Evolutionary conservation across 352 stramenopile genomes (phyloP), one percentile per base, ranked within the genome.

Genomic region (Phytophthora uliginosa): DNA sequence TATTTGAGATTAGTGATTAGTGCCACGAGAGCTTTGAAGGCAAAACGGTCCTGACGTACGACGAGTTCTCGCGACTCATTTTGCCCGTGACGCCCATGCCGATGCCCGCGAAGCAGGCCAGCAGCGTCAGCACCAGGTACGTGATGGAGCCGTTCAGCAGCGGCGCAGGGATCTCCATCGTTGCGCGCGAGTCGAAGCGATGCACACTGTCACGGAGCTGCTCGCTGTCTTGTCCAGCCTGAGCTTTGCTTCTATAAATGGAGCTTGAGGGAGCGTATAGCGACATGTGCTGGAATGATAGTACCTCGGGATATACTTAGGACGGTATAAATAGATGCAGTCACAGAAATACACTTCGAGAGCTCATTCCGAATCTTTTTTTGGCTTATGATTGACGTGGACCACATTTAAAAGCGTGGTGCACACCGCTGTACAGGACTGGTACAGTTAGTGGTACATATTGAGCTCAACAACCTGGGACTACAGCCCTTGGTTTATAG

Each of bases 61-160:
- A 90, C 51, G 90, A 85, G 69, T 95, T 94, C 66, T 97, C 90
- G 76, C 83, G 86, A 54, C 86, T 86, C 81, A 97, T 87, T 77
- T 94, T 94, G 77, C 88, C 88, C 15, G 88, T 95, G 52, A 94
- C 51, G 63, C 90, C 87, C 78, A 94, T 88, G 73, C 78, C 80
- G 62, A 97, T 81, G 57, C 90, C 90, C 18, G 81, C 84, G 58
- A 88, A 90, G 72, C 92, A 89, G n/a, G 90, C 79, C 18, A 95
- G 65, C 40, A 97, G 70, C 61, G 90, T 97, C 54, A 97, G 85
- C 67, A 97, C 85, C 70, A 97, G 76, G 81, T 97, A 97, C 66
- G 88, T 95, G 76, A 97, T 89, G 57, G 88, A 92, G 20, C 90
- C 90, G 52, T 89, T 94, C 57, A 95, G 55, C 59, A 97, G 74